Evolutionary conservation across 768 basidiomycete genomes (phyloP).

Genomic region (Tulasnella sp.): DNA sequence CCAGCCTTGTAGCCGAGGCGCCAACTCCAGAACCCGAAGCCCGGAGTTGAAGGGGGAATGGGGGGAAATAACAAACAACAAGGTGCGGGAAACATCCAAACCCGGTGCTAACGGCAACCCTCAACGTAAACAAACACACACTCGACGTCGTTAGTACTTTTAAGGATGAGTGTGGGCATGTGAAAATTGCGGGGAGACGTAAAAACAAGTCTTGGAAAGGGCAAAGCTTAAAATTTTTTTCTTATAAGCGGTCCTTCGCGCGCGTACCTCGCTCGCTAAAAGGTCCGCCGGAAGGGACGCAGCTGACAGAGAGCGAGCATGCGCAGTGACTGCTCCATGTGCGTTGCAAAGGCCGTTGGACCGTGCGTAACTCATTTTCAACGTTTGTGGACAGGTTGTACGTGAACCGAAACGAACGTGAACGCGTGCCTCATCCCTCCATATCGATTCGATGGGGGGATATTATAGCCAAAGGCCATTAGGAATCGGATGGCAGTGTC

Average conservation of each 20-base stretch:
- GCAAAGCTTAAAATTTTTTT: neutral
- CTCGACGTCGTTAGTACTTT: neutral
- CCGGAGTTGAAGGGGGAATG: neutral
- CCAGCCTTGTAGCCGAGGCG: neutral
- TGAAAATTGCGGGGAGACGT: neutral
- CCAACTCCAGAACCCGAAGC: neutral
- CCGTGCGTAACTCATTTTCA: neutral
- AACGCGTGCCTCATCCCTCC: neutral
- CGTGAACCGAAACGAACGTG: neutral
- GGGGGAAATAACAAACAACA: neutral
- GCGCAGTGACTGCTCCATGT: neutral
- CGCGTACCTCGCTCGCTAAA: constrained; percentile 5
- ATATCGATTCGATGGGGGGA: neutral
- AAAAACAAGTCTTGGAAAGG: neutral
- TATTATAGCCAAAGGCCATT: no score
- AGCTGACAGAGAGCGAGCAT: neutral
- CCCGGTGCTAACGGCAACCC: neutral
- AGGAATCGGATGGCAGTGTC: neutral
- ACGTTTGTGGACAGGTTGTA: neutral
- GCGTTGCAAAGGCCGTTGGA: neutral
- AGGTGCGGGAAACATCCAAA: neutral
- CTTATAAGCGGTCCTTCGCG: neutral
- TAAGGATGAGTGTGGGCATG: neutral
- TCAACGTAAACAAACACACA: neutral
- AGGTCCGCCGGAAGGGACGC: neutral